Percentiles rank a stretch among this genome's conserved stretches.
phyloP scores from a whole-genome alignment of 2,329 filamentous ascomycete species.

The Capronia coronata region DNA sequence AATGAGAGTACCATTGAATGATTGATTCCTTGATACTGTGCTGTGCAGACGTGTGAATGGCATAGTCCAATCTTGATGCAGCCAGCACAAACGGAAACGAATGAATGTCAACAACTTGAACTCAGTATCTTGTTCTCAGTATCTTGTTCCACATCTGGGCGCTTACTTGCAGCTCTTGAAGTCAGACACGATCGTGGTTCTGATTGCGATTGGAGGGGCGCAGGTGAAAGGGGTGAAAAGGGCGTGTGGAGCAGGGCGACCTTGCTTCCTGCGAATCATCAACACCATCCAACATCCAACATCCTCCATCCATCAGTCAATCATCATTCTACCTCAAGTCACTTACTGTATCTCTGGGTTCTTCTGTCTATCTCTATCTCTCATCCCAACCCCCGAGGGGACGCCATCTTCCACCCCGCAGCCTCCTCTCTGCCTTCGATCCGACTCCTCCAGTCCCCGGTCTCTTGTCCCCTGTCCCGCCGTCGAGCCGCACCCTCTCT shows the following conservation, averaged over 20 bases:
- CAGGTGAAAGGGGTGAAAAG: not conserved
- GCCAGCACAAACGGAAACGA: no score
- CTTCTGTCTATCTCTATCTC: not conserved
- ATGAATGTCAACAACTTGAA: no score
- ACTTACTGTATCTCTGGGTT: no score
- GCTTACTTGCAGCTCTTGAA: constrained; percentile 20
- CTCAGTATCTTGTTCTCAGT: not conserved
- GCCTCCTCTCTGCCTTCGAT: not conserved
- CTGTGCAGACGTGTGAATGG: no score
- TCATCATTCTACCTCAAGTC: not conserved
- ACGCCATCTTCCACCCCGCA: not conserved
- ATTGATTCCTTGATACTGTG: no score
- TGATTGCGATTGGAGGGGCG: constrained; percentile 1
- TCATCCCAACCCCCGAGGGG: no score
- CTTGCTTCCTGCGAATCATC: not conserved
- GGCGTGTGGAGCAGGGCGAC: not conserved
- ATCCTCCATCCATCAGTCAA: not conserved
- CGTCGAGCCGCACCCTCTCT: constrained; percentile 19
- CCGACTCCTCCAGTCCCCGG: not conserved
- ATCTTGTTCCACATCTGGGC: constrained; percentile 5
- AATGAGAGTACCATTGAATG: no score
- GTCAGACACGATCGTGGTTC: not conserved
- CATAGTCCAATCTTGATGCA: no score
- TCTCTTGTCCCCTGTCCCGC: not conserved
- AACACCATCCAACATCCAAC: not conserved